Base-by-base conservation (phyloP, 495 filamentous ascomycete species). In the Penicillium malachiteum region DNA sequence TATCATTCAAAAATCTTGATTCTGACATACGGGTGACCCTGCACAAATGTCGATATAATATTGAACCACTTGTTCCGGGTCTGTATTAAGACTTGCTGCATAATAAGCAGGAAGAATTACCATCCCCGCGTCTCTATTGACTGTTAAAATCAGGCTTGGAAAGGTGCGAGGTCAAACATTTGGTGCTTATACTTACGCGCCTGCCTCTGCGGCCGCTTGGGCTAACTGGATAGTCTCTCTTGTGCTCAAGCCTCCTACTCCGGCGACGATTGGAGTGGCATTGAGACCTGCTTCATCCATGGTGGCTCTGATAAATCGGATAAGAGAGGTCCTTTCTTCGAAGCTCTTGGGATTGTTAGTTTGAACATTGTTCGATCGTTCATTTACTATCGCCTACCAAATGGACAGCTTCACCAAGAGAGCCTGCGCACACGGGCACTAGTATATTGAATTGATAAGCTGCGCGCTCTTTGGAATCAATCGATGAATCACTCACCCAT, bases 361-460 rank as follows among this genome's bases (percentile, higher is more conserved):
- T 17, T 38, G 5, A n/a, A 16, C 14, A 14, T 18, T 13, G 26
- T 21, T 18, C 12, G 10, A 30, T 38, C 0, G 10, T 33, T 9
- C 1, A 21, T 32, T 12, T 14, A 1, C 17, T 30, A 14, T 46
- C 6, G 30, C 54, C 13, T 54, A 64, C 60, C 46, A 64, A 55
- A 51, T 64, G 60, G 18, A 60, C 53, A 1, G 60, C 60, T n/a
- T 64, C 60, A 38, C 60, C 60, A 8, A 64, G 42, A 4, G 60
- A 64, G 7, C 60, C 60, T n/a, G 60, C 57, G 51, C 60, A 64
- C 44, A 64, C 57, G 51, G 60, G 60, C n/a, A 64, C 60, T 64
- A 3, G 12, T 21, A 26, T 11, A 44, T 18, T n/a, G 5, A 6
- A 14, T 5, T 7, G 11, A 13, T 44, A 12, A 44, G 41, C 16